phyloP scores from a whole-genome alignment of 257 asterid species.

The Avicennia marina region DNA sequence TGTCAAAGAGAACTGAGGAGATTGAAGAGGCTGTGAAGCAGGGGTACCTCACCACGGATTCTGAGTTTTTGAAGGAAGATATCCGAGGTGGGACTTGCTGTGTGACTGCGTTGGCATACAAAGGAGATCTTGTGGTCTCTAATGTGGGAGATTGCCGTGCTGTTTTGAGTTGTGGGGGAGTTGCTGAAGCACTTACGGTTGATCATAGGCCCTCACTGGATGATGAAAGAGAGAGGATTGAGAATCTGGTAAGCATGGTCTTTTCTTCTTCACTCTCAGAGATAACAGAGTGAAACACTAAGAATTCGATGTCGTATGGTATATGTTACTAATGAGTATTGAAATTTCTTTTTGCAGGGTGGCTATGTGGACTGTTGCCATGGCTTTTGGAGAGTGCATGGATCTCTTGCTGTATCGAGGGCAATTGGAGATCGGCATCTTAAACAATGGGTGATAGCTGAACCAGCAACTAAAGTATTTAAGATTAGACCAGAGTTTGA shows the following conservation, averaged over 20 bases:
- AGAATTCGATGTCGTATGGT: no score
- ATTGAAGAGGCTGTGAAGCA: slow-evolving; percentile 51
- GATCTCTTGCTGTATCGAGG: slow-evolving; percentile 84
- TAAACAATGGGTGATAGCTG: slow-evolving; percentile 78
- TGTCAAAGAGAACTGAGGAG: slow-evolving; percentile 30
- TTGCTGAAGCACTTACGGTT: slow-evolving; percentile 63
- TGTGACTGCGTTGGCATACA: slow-evolving; percentile 57
- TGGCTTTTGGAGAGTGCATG: slow-evolving; percentile 78
- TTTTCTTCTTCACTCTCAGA: background rate
- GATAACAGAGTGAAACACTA: no score
- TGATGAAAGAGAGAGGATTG: slow-evolving; percentile 63
- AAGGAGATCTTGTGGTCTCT: slow-evolving; percentile 66
- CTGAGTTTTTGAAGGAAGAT: slow-evolving; percentile 50
- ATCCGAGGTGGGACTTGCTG: slow-evolving; percentile 64
- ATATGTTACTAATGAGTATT: background rate
- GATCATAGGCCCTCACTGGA: slow-evolving; percentile 71
- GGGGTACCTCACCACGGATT: slow-evolving; percentile 67
- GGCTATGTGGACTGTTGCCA: slow-evolving; percentile 69
- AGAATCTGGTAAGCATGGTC: slow-evolving; percentile 34
- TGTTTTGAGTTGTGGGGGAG: slow-evolving; percentile 71
- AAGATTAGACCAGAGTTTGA: slow-evolving; percentile 52
- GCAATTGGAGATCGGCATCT: slow-evolving; percentile 80
- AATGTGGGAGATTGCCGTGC: slow-evolving; percentile 85
- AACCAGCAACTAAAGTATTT: slow-evolving; percentile 63
- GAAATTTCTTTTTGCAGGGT: slow-evolving; percentile 37